A percentile compares a stretch with the other conserved stretches of the same genome.
These are phyloP conservation scores for Myxozyma lipomycoides DNA, from an alignment of 805 yeast species.

Conservation along the genomic window DNA sequence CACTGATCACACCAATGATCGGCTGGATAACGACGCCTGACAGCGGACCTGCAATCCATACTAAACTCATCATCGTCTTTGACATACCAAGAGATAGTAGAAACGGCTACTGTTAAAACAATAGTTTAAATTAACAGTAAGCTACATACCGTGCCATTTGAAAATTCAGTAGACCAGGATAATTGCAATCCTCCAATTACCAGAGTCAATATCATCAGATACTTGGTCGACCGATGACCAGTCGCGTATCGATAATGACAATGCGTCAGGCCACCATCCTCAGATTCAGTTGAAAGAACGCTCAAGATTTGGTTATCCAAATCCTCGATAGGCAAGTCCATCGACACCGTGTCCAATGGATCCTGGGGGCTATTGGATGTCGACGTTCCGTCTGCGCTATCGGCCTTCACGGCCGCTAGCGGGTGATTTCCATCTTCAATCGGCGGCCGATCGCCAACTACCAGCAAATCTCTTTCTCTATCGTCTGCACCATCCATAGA, in stretches of 20 bases:
- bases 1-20: conserved; percentile 55
- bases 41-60: conserved; percentile 67
- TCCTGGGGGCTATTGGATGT: too few relatives aligned
- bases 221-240: conserved; percentile 39
- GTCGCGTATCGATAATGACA: neutral
- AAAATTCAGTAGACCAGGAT: conserved; percentile 64
- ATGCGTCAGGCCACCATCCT: neutral
- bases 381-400: too few relatives aligned
- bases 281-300: neutral
- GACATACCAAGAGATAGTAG: conserved; percentile 59
- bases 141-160: conserved; percentile 46
- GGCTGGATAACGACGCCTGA: conserved; percentile 65
- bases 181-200: conserved; percentile 57
- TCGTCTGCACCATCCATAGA: too few relatives aligned
- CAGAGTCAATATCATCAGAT: conserved; percentile 46
- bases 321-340: neutral
- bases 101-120: conserved; percentile 40
- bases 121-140: neutral
- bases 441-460: too few relatives aligned
- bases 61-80: conserved; percentile 50
- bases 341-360: too few relatives aligned
- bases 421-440: too few relatives aligned
- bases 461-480: too few relatives aligned
- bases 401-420: too few relatives aligned
- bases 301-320: neutral